Base-by-base conservation (phyloP, 2,329 filamentous ascomycete genomes). In the Thelonectria blattea region DNA sequence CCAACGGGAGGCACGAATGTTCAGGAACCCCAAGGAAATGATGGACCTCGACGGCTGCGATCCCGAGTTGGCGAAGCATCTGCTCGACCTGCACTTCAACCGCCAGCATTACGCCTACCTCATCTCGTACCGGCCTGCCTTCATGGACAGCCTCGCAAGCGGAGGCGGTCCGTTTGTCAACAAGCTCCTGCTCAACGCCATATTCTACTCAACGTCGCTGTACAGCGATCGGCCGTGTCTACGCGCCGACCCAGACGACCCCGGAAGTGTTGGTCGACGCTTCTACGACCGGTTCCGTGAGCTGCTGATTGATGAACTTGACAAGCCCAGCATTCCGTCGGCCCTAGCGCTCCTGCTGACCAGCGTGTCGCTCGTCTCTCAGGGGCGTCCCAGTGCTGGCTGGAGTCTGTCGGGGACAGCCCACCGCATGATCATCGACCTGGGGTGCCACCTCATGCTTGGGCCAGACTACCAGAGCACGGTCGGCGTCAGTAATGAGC, bases 201-300 rank as follows among this genome's bases (percentile, higher is more conserved):
- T 80, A 10, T 80, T 77, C 64, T 78, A 74, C 47, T 75, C 74
- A 10, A 75, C 74, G 3, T 73, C 71, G 5, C 72, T 78, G 1
- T 78, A 77, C 47, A 79, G 76, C 56, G 73, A 78, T 56, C 71
- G 76, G 1, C 61, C 70, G 1, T 73, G 72, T 15, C 68, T 79
- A 7, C 72, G 73, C 3, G 64, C 72, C 17, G 71, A 75, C 34
- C 73, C 75, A 0, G 62, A 68, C 0, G 74, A 77, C 47, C 71
- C 75, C 0, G 68, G 74, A 43, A 76, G 72, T 30, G 70, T 74
- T 1, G 77, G 77, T 5, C 64, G 67, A 27, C 69, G 68, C 12
- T 80, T 79, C 60, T 79, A 78, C 51, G 65, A 73, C 5, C 72
- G 77, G 12, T 77, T 78, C 43, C 69, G 76, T 7, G 64, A 75